phyloP scores from a whole-genome alignment of 306 rosid species.

The Adenanthera pavonina region DNA sequence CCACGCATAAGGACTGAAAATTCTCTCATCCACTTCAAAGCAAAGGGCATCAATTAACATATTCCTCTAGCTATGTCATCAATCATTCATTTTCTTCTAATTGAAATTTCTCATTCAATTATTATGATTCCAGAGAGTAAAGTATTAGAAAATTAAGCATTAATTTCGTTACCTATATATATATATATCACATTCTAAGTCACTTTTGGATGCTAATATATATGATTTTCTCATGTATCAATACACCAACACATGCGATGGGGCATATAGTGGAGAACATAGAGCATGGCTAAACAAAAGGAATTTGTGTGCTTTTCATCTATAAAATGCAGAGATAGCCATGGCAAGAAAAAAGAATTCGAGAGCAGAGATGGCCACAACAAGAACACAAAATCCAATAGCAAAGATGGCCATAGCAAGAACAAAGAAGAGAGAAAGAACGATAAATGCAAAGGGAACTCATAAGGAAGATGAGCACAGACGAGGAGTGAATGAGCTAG shows the following conservation, averaged over 20 bases:
- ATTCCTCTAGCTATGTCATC: neutral
- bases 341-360: neutral
- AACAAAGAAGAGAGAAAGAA: too few species aligned
- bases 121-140: neutral
- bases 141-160: neutral
- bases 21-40: neutral
- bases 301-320: conserved; percentile 43
- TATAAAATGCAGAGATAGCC: conserved; percentile 42
- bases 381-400: too few species aligned
- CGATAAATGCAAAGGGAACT: too few species aligned
- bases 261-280: conserved; percentile 17
- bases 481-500: too few species aligned
- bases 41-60: neutral
- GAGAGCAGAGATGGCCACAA: too few species aligned
- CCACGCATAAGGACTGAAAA: neutral
- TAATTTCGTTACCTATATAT: neutral
- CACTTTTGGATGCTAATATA: too few species aligned
- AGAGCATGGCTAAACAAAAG: conserved; percentile 25
- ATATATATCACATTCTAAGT: neutral
- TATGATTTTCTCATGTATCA: too few species aligned
- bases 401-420: too few species aligned
- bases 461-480: too few species aligned
- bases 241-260: neutral
- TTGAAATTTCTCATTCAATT: neutral
- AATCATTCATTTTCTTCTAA: neutral